These are phyloP conservation scores for Lactarius akahatsu DNA, from an alignment of 768 basidiomycete genomes.

Conservation along the genomic window DNA sequence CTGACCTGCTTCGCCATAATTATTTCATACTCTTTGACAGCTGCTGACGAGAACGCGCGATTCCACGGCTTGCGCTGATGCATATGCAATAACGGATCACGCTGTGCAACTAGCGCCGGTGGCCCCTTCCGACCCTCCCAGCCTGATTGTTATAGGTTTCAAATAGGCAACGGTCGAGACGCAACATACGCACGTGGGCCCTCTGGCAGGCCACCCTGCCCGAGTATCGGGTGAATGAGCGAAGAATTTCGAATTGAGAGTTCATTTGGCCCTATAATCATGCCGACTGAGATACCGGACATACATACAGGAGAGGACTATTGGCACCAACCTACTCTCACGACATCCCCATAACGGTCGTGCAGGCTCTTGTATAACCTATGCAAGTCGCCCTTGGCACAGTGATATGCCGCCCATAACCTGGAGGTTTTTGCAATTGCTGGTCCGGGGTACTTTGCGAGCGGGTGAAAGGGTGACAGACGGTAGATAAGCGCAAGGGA, in stretches of 20 bases:
- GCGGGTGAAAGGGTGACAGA: not conserved
- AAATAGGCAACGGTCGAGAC: not conserved
- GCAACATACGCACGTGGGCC: not conserved
- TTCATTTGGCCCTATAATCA: constrained; percentile 3
- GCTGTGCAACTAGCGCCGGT: constrained; percentile 41
- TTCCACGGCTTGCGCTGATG: constrained; percentile 50
- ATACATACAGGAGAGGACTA: not conserved
- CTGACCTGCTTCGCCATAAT: constrained; percentile 39
- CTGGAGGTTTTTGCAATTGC: constrained; percentile 34
- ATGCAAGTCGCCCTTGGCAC: constrained; percentile 35
- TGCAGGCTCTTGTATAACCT: constrained; percentile 36
- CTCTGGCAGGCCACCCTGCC: not conserved
- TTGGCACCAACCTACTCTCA: constrained; percentile 31
- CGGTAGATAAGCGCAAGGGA: not conserved
- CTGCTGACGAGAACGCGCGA: constrained; percentile 45
- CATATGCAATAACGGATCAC: constrained; percentile 45
- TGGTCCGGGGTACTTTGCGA: constrained; percentile 40
- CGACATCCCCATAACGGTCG: constrained; percentile 40
- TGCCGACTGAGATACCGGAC: not conserved
- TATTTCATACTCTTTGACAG: constrained; percentile 48
- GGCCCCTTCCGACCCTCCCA: constrained; percentile 22
- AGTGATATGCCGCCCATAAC: constrained; percentile 31
- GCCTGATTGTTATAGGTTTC: not conserved
- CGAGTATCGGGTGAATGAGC: not conserved
- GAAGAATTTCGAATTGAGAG: not conserved